Evolutionary conservation across 2,329 filamentous ascomycete species (phyloP), one percentile per base, ranked within the genome.

Genomic region (Gaeumannomyces tritici): DNA sequence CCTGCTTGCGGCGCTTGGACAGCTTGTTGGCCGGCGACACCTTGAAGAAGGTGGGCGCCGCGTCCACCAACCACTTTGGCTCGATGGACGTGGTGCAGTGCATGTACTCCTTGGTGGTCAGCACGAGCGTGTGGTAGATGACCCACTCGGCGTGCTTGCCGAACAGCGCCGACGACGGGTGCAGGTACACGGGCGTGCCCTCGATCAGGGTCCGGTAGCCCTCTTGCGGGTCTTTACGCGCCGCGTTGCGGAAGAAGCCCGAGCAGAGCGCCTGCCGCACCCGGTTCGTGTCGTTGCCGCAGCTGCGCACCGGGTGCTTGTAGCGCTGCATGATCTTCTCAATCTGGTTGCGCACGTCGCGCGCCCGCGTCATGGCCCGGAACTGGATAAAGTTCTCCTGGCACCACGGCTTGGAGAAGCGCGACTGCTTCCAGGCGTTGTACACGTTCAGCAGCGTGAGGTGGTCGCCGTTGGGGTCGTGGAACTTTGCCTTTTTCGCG

Each of bases 81-180:
- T 99, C 95, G 70, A 99, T 98, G 4, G 85, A 84, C 4, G 91
- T 96, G 18, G 92, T 95, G 72, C 86, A 90, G 71, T 96, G 93
- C 95, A 99, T 98, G 75, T 98, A 99, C 77, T 99, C 95, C 77
- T 96, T 93, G 28, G 90, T 96, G 28, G 95, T 99, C 69, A 98
- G 82, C 9, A 98, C 91, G 26, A 99, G 80, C 61, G 86, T 88
- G 71, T 97, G 89, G 73, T 96, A 99, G 62, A 99, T 90, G 42
- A 98, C 95, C 82, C 96, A 96, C 76, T 99, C 95, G 0, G 93
- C 89, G 64, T 93, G 90, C 76, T 98, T 98, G 61, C 95, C 95
- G 70, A 98, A 99, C 18, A 99, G 79, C 12, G 93, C 90, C 11
- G 90, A 96, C 65, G 86, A 89, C 0, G 95, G 95, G 75, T 99